Evolutionary conservation across 495 filamentous ascomycete species (phyloP).

Genomic region (Aspergillus hancockii): DNA sequence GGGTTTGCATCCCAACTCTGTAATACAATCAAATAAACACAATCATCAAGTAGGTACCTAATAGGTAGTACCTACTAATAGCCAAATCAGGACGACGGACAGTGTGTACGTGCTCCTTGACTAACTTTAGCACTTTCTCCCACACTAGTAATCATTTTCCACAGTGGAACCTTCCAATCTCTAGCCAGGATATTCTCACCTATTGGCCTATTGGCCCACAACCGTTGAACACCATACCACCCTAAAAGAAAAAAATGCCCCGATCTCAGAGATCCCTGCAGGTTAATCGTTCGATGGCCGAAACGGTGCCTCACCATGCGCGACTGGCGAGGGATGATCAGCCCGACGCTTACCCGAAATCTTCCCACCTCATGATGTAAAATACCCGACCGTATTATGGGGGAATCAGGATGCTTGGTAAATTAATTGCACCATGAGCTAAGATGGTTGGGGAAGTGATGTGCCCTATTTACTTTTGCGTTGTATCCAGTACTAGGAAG

Average conservation of each 20-base stretch:
- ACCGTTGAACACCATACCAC: background rate
- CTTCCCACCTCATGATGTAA: background rate
- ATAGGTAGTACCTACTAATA: background rate
- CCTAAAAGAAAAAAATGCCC: background rate
- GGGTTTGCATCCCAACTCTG: no score
- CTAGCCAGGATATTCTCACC: background rate
- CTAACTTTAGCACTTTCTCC: constrained; percentile 3
- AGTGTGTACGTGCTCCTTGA: background rate
- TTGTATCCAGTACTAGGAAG: background rate
- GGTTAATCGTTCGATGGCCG: constrained; percentile 1
- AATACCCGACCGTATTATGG: background rate
- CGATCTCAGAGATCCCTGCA: constrained; percentile 4
- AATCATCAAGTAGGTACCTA: no score
- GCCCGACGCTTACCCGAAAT: background rate
- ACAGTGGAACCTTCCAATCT: background rate
- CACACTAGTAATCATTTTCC: background rate
- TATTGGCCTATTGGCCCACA: background rate
- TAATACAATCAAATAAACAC: no score
- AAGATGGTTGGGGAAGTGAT: background rate
- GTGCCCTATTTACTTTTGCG: background rate
- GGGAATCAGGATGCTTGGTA: background rate
- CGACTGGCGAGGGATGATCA: background rate
- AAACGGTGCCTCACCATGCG: background rate
- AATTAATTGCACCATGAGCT: background rate
- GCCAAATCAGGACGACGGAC: background rate